Evolutionary conservation across 768 basidiomycete genomes (phyloP), one percentile per base, ranked within the genome.

Genomic region (Candolleomyces eurysporus): DNA sequence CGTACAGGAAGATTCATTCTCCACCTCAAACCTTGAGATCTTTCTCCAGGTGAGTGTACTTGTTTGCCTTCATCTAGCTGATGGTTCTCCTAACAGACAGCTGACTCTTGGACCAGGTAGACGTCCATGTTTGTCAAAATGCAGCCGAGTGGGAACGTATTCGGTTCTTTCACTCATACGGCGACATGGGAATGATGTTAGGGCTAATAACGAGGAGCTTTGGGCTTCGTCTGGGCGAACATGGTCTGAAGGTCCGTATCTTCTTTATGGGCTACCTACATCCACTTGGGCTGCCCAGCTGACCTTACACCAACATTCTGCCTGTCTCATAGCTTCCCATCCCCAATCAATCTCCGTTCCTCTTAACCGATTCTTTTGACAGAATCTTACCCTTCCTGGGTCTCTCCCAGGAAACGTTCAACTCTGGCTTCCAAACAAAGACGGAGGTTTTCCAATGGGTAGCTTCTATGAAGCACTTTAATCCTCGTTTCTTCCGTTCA

Each of bases 171-270:
- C 79, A 84, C 60, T 81, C 83, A 1, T 90, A 89, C 65, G 90
- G 90, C 9, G 90, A 90, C 65, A 76, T 90, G 17, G 86, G 86
- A 0, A 88, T 89, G 83, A 87, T 91, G 16, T 70, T 91, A 52
- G 82, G 84, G 10, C 69, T 87, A 14, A 70, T 90, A 17, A 81
- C 78, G 9, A 78, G 79, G 45, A 82, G 82, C 57, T 72, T 73
- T 51, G 85, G 87, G 3, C 65, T 91, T 3, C 66, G 72, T 2
- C 69, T 87, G 0, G 82, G 83, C 5, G 73, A 71, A 22, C 77
- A 82, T 48, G 90, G 89, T 0, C 69, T 91, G 19, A 88, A 84
- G 78, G 89, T 87, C 46, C 56, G 70, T 52, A 30, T 30, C 42
- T 22, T 17, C n/a, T 57, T 26, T 22, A 36, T 36, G 36, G 36